Evolutionary conservation across 495 filamentous ascomycete species (phyloP).

Genomic region (Penicillium egyptiacum): DNA sequence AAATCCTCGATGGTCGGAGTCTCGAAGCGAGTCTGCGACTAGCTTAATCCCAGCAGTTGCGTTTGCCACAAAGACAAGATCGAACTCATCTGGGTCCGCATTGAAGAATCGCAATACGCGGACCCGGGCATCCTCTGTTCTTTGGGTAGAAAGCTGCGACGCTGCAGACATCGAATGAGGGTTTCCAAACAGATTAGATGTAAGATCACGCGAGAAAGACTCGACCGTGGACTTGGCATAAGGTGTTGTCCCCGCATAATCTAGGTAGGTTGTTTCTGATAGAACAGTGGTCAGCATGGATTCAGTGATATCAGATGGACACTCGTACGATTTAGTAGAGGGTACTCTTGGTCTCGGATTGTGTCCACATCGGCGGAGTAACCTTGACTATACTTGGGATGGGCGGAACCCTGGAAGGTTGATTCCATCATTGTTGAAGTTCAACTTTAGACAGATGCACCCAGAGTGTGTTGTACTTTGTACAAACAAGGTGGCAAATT

Average conservation of each 20-base stretch:
- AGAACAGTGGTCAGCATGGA: constrained; percentile 4
- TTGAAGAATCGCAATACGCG: constrained; percentile 76
- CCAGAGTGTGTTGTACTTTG: neutral
- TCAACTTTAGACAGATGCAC: neutral
- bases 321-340: constrained; percentile 70
- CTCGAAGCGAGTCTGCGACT: constrained; percentile 71
- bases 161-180: constrained; percentile 85
- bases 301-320: neutral
- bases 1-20: constrained; percentile 61
- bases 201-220: constrained; percentile 71
- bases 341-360: constrained; percentile 74
- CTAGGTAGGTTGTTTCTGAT: constrained; percentile 76
- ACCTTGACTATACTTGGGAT: constrained; percentile 26
- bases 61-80: constrained; percentile 89
- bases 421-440: constrained; percentile 17
- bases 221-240: constrained; percentile 83
- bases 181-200: constrained; percentile 79
- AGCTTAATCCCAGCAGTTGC: constrained; percentile 90
- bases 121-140: constrained; percentile 75
- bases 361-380: constrained; percentile 69
- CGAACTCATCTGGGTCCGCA: constrained; percentile 79
- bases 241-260: constrained; percentile 87
- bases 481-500: constrained; percentile 1
- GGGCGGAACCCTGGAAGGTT: neutral
- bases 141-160: constrained; percentile 70